Percentiles rank a stretch among this genome's conserved stretches.
Evolutionary conservation across 345 rosid species (phyloP).

Genomic region (Citrus inodora): DNA sequence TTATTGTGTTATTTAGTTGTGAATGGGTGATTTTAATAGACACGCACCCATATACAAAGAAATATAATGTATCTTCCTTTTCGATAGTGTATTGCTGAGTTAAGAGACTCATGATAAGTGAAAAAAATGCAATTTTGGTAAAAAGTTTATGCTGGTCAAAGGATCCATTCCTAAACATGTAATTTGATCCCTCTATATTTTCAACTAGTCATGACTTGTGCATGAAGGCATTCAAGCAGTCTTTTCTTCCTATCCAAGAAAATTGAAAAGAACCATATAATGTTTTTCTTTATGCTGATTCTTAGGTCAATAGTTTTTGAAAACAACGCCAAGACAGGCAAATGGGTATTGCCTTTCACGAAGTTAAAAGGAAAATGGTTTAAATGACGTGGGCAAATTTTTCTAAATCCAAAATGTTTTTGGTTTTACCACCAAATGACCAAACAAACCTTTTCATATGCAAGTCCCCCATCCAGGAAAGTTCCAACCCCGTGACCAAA

Average conservation of each 20-base stretch:
- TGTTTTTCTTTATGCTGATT: neutral
- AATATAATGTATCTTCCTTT: neutral
- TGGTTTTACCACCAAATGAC: neutral
- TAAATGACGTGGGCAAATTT: too few species aligned
- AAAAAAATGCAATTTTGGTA: neutral
- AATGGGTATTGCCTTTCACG: too few species aligned
- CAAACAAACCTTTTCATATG: neutral
- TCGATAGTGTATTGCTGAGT: slow-evolving; percentile 6
- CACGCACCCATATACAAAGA: slow-evolving; percentile 12
- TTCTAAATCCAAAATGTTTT: too few species aligned
- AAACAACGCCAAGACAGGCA: accelerated
- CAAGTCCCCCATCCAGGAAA: neutral
- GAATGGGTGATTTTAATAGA: slow-evolving; percentile 22
- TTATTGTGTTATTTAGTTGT: slow-evolving; percentile 6
- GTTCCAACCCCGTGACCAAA: neutral
- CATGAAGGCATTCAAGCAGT: neutral
- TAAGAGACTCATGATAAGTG: neutral
- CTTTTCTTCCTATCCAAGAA: neutral
- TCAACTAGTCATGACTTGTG: neutral
- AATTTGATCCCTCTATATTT: neutral
- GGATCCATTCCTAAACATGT: neutral
- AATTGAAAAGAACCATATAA: neutral
- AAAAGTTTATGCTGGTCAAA: neutral
- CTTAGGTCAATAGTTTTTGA: neutral
- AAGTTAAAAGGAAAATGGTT: too few species aligned